Evolutionary conservation across 2,329 filamentous ascomycete species (phyloP), one percentile per base, ranked within the genome.

Genomic region (Ophiocordyceps polyrhachis-furcata): DNA sequence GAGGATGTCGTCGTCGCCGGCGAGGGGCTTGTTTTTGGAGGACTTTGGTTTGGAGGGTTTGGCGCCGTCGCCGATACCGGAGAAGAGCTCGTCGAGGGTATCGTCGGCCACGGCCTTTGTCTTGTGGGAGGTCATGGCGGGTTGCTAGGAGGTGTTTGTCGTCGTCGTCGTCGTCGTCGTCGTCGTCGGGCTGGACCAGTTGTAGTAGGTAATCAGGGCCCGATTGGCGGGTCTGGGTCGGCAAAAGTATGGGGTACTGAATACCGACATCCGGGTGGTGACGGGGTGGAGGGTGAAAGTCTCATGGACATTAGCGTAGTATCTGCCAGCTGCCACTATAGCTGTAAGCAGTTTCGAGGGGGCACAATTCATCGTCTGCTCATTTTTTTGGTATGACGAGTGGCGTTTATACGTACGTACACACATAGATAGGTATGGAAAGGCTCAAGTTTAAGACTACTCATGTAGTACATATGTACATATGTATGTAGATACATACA

Each of bases 1-100:
- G 37, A 96, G 73, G 47, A 89, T 77, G 58, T 94, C 87, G 53
- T 84, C 73, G 54, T 80, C 72, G 53, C 60, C 71, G 52, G 59
- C 56, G 56, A 62, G 62, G 44, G 64, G 55, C 58, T 72, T 73
- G 51, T 68, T 58, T 56, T 71, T 71, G 53, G 60, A 46, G 53
- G 60, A 46, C 57, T 67, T 68, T 48, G 58, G 44, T 47, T 59
- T 62, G 45, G 59, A 35, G 15, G 29, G 50, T 46, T 66, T 63
- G 49, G 61, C 57, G 46, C 75, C 70, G 52, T 72, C 65, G 50
- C 68, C 69, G 54, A 82, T 72, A 48, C 71, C 74, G 49, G 76
- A 72, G 56, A 83, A 76, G 53, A 82, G 72, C 51, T 80, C 74
- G 54, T 75, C 73, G 53, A 82, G 62, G 55, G 79, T 76, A 57